Percentiles rank a stretch among this genome's conserved stretches.
Conservation (phyloP, 169 alveolate species). For the Babesia sp. region DNA sequence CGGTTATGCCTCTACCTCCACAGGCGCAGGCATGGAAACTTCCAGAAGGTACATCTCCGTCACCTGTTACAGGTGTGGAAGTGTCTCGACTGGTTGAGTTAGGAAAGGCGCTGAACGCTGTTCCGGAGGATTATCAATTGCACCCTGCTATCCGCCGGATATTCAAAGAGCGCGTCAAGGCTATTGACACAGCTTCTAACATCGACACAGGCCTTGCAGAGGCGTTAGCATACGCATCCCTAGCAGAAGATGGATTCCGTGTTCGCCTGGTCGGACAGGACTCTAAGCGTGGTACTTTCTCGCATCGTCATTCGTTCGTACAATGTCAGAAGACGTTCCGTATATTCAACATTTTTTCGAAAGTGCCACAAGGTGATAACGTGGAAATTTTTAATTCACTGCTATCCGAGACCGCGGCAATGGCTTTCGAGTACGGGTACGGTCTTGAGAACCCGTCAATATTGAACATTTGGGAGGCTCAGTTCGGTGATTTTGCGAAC, state of each 20-base stretch:
- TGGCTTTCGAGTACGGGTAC: constrained; percentile 95
- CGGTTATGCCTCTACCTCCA: constrained; percentile 37
- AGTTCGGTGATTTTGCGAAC: constrained; percentile 96
- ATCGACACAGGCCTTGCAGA: constrained; percentile 94
- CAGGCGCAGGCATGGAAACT: constrained; percentile 71
- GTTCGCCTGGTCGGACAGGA: constrained; percentile 93
- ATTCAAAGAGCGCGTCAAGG: constrained; percentile 82
- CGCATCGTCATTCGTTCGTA: constrained; percentile 93
- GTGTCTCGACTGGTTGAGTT: constrained; percentile 75
- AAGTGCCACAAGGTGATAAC: constrained; percentile 59
- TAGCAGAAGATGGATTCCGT: constrained; percentile 89
- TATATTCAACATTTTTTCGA: constrained; percentile 32
- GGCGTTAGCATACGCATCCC: constrained; percentile 90
- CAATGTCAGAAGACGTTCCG: constrained; percentile 84
- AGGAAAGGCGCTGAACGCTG: constrained; percentile 81
- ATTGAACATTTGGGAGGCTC: constrained; percentile 90
- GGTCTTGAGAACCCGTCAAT: constrained; percentile 89
- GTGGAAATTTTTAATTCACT: constrained; percentile 84
- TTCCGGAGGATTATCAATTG: constrained; percentile 85
- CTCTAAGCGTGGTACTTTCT: constrained; percentile 94
- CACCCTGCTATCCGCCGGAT: constrained; percentile 87
- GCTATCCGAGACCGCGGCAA: constrained; percentile 89
- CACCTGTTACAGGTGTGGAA: constrained; percentile 76
- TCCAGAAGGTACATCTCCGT: constrained; percentile 55
- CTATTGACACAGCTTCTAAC: constrained; percentile 78